These are phyloP conservation scores for Tulasnella sp. DNA, from an alignment of 768 basidiomycete species.

Conservation along the genomic window DNA sequence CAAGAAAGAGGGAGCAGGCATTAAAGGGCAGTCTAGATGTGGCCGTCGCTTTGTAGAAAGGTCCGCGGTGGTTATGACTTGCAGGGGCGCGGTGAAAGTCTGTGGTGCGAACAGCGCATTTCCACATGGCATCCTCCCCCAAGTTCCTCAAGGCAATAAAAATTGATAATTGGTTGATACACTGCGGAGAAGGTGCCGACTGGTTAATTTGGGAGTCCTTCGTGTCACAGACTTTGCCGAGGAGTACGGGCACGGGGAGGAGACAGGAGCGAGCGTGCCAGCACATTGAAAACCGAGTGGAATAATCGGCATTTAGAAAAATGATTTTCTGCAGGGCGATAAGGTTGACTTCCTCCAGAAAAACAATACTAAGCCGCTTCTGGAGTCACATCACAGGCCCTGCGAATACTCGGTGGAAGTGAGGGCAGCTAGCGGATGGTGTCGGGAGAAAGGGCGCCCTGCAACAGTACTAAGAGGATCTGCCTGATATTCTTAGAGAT, in stretches of 20 bases:
- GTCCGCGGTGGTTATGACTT: not conserved
- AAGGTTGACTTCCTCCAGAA: not conserved
- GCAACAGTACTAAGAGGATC: not conserved
- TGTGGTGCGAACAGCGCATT: not conserved
- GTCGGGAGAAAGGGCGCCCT: not conserved
- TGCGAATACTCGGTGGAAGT: conserved; percentile 5
- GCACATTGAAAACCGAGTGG: not conserved
- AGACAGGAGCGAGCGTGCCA: conserved; percentile 2
- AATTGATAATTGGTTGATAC: not conserved
- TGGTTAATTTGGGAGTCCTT: not conserved
- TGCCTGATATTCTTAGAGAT: conserved; percentile 6
- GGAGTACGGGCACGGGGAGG: not conserved
- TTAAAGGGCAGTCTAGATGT: conserved; percentile 5
- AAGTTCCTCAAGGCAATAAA: not conserved
- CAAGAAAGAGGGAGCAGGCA: conserved; percentile 7
- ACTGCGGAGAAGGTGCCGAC: not conserved
- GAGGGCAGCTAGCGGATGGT: not conserved
- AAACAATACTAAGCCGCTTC: conserved; percentile 2
- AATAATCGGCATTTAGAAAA: conserved; percentile 8
- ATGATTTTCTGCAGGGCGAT: conserved; percentile 5
- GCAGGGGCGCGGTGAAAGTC: conserved; percentile 6
- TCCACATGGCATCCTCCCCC: not conserved
- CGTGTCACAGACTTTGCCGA: conserved; percentile 5
- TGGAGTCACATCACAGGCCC: conserved; percentile 1
- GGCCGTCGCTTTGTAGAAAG: not conserved